Evolutionary conservation across 2,329 filamentous ascomycete species (phyloP).

Genomic region (Lasiodiplodia gonubiensis): DNA sequence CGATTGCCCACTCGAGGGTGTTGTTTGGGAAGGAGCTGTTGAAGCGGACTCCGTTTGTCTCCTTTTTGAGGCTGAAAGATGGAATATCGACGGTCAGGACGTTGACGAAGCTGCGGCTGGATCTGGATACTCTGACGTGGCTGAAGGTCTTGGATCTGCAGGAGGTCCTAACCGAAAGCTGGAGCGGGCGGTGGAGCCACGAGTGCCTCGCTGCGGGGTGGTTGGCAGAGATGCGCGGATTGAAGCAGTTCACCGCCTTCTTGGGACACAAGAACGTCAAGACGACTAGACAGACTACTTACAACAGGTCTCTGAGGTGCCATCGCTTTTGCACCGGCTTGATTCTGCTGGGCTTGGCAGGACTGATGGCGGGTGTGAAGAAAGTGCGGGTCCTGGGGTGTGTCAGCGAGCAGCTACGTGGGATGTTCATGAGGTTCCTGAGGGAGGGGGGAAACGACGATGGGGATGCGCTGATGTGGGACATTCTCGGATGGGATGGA

Average conservation of each 20-base stretch:
- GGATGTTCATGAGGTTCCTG: not conserved
- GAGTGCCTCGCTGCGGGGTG: not conserved
- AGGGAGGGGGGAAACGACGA: not conserved
- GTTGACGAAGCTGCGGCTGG: not conserved
- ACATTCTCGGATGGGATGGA: not conserved
- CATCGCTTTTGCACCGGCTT: not conserved
- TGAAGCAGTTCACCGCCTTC: not conserved
- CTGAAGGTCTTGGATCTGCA: not conserved
- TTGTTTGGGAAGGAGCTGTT: not conserved
- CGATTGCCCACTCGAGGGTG: not conserved
- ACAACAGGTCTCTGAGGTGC: not conserved
- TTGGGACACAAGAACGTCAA: not conserved
- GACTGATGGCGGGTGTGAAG: not conserved
- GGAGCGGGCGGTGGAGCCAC: not conserved
- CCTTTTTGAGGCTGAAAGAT: too few relatives aligned
- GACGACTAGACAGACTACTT: not conserved
- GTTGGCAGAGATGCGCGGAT: not conserved
- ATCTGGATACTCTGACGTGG: not conserved
- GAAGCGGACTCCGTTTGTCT: too few relatives aligned
- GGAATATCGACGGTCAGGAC: not conserved
- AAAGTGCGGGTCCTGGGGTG: not conserved
- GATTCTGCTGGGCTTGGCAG: not conserved
- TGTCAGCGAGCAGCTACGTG: not conserved
- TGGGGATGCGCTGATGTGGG: not conserved
- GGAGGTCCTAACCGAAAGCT: too few relatives aligned